A percentile compares a stretch with the other conserved stretches of the same genome.
phyloP scores from a whole-genome alignment of 108 stramenopile species.

The Bacterosira constricta region DNA sequence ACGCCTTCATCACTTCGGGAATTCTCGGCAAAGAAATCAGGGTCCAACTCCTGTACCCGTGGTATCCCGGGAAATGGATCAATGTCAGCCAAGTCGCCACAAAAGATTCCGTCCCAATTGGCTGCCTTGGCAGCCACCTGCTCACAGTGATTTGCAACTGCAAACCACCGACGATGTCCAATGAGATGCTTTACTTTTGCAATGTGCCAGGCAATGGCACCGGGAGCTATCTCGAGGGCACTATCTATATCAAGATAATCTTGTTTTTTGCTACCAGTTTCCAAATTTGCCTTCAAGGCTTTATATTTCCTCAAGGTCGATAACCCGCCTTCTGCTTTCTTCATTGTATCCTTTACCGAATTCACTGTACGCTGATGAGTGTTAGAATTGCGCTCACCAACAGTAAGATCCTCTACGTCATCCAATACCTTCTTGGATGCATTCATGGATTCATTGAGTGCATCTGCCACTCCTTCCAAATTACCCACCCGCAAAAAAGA shows the following conservation, averaged over 20 bases:
- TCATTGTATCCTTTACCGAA: background rate
- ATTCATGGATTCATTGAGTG: constrained; percentile 34
- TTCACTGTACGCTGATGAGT: background rate
- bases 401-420: background rate
- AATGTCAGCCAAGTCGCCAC: constrained; percentile 18
- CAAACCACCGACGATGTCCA: constrained; percentile 27
- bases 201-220: constrained; percentile 12
- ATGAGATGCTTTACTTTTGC: constrained; percentile 27
- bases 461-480: constrained; percentile 17
- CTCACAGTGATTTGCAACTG: constrained; percentile 48
- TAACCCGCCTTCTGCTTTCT: constrained; percentile 7
- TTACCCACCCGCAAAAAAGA: constrained; percentile 28
- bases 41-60: constrained; percentile 14
- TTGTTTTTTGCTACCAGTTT: background rate
- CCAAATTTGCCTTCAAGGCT: background rate
- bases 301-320: background rate
- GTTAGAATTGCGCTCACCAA: background rate
- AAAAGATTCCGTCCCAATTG: constrained; percentile 28
- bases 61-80: constrained; percentile 13
- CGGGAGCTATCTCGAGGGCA: constrained; percentile 30
- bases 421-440: constrained; percentile 23
- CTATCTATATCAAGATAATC: background rate
- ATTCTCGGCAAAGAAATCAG: constrained; percentile 26
- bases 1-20: background rate
- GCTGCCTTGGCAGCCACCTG: constrained; percentile 16